These are phyloP conservation scores for Arabis alpina DNA, from an alignment of 345 rosid genomes.

Conservation along the genomic window DNA sequence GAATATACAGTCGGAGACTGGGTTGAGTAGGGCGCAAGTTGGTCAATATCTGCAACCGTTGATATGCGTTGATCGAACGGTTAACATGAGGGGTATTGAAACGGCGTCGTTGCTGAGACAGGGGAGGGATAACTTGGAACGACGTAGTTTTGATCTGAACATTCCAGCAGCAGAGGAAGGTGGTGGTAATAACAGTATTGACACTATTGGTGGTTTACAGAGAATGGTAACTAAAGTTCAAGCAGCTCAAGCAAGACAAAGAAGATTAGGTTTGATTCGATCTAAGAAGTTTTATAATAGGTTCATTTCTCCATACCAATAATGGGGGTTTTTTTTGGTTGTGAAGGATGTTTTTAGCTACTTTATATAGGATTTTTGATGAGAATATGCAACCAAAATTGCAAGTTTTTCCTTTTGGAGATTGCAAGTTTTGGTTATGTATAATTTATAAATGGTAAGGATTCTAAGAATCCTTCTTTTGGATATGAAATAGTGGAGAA, in stretches of 20 bases:
- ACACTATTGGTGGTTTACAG: not conserved
- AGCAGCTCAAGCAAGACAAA: constrained; percentile 41
- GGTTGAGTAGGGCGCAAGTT: constrained; percentile 30
- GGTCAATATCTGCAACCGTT: constrained; percentile 31
- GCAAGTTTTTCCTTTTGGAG: too few species aligned
- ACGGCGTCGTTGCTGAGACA: not conserved
- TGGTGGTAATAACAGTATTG: not conserved
- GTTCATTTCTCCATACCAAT: constrained; percentile 15
- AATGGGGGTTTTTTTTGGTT: not conserved
- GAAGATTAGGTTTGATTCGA: constrained; percentile 31
- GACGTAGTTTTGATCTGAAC: constrained; percentile 35
- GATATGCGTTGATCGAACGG: constrained; percentile 27
- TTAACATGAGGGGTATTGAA: not conserved
- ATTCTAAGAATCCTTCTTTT: not conserved
- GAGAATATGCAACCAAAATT: constrained; percentile 13
- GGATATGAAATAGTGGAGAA: constrained; percentile 1
- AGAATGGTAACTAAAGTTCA: not conserved
- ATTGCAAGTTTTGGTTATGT: constrained; percentile 12
- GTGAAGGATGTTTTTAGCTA: not conserved
- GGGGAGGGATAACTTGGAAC: not conserved
- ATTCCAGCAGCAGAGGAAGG: constrained; percentile 26
- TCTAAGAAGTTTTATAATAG: constrained; percentile 27
- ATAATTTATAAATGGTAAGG: constrained; percentile 8
- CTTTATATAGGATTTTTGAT: constrained; percentile 15
- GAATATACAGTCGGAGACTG: constrained; percentile 29